Evolutionary conservation across 345 rosid genomes (phyloP).

Genomic region (Microthlaspi erraticum): DNA sequence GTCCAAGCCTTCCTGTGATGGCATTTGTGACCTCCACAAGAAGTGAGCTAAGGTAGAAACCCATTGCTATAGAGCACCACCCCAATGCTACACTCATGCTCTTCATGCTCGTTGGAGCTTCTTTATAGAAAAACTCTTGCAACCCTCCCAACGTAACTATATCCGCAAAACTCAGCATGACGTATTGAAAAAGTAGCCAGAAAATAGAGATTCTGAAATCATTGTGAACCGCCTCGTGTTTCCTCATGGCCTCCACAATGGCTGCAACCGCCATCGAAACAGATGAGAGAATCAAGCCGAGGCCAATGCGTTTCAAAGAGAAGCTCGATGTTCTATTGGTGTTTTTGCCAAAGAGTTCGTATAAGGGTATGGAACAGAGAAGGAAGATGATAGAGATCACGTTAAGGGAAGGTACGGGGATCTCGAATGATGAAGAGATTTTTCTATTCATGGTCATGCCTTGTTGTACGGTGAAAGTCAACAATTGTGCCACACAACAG

Average conservation of each 20-base stretch:
- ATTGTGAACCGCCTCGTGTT: constrained; percentile 25
- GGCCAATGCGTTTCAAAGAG: constrained; percentile 53
- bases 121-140: constrained; percentile 68
- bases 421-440: constrained; percentile 44
- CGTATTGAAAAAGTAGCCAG: constrained; percentile 58
- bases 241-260: constrained; percentile 51
- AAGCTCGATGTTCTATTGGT: constrained; percentile 14
- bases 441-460: constrained; percentile 58
- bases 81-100: constrained; percentile 53
- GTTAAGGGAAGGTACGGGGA: constrained; percentile 59
- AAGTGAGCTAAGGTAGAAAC: constrained; percentile 56
- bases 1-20: constrained; percentile 41
- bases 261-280: constrained; percentile 62
- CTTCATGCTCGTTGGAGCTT: constrained; percentile 57
- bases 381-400: constrained; percentile 50
- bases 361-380: constrained; percentile 49
- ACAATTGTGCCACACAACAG: constrained; percentile 63
- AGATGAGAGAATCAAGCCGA: constrained; percentile 58
- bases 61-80: constrained; percentile 59
- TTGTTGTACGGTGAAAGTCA: constrained; percentile 64
- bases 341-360: constrained; percentile 37
- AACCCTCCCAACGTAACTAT: constrained; percentile 60
- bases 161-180: constrained; percentile 53
- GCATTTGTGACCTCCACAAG: constrained; percentile 50
- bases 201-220: constrained; percentile 48